Percentiles rank a stretch among this genome's conserved stretches.
These are phyloP conservation scores for Metschnikowia gruessii DNA, from an alignment of 805 yeast species.

Conservation along the genomic window DNA sequence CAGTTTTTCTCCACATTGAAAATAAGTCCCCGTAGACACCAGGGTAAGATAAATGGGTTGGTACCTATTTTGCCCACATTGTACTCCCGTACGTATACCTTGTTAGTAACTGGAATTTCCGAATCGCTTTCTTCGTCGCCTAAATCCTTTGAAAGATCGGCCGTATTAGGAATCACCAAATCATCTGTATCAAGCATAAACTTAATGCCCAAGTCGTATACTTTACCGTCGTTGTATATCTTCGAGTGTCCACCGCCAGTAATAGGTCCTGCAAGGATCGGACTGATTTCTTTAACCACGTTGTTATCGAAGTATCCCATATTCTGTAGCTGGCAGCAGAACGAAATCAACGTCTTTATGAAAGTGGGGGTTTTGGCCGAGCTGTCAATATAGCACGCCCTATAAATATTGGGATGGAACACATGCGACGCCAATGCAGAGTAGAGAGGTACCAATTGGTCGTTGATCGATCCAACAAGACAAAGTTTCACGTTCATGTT, in stretches of 20 bases:
- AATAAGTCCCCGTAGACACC: constrained; percentile 81
- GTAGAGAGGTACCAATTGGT: constrained; percentile 89
- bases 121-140: constrained; percentile 9
- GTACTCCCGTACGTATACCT: constrained; percentile 44
- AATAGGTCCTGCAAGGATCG: constrained; percentile 67
- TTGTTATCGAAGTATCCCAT: constrained; percentile 82
- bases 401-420: constrained; percentile 82
- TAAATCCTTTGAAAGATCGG: background rate
- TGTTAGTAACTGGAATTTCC: constrained; percentile 33
- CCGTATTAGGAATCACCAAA: constrained; percentile 38
- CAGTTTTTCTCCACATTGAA: constrained; percentile 55
- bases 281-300: constrained; percentile 76
- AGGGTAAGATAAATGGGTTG: constrained; percentile 86
- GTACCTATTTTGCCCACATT: constrained; percentile 63
- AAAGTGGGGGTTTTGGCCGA: constrained; percentile 76
- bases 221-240: constrained; percentile 80
- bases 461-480: constrained; percentile 86
- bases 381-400: constrained; percentile 88
- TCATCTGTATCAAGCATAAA: constrained; percentile 75
- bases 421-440: constrained; percentile 81
- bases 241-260: constrained; percentile 96
- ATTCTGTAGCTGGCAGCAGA: constrained; percentile 73
- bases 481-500: constrained; percentile 72
- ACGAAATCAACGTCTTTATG: constrained; percentile 66
- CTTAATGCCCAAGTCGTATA: constrained; percentile 74